Evolutionary conservation across 2,329 filamentous ascomycete genomes (phyloP), one percentile per base, ranked within the genome.

Genomic region (Xylariaceae sp.): DNA sequence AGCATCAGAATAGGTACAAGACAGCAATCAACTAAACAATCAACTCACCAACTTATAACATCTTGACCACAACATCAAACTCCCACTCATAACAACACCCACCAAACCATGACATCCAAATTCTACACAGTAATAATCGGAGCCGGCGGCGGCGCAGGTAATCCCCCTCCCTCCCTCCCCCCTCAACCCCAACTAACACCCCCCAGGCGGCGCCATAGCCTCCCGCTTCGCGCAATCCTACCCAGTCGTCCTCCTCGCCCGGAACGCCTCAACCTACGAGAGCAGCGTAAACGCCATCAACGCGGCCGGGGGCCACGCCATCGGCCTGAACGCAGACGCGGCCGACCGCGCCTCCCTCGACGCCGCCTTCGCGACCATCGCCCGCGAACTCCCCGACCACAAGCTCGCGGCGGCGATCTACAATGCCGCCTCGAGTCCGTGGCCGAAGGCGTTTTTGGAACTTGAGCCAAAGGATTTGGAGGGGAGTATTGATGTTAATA

Each of bases 161-260:
- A 53, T 45, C 42, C 4, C 42, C 10, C 42, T n/a, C 42, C 10
- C 37, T 2, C 2, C 10, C 10, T 11, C 37, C 37, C 6, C 37
- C 10, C 3, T 4, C 37, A 1, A 39, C 10, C 17, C 2, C 17
- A 18, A 30, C 23, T 30, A 30, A 30, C 23, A 30, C 5, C 3
- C 23, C 18, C 23, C 23, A 78, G 79, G 80, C 63, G 72, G 76
- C 11, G 73, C 80, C 1, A 72, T 77, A 4, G 85, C 85, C 9
- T 74, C 81, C 49, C 79, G 79, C 57, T 88, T 88, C 71, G 80
- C 84, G 15, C 74, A 84, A 62, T 69, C 79, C 4, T 94, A 93
- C 69, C 83, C 88, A 0, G 87, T 93, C 1, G 87, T 89, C 1
- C 78, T 92, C 1, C 82, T 93, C 8, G 85, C 89, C 8, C 86